Evolutionary conservation across 2,329 filamentous ascomycete genomes (phyloP).

Genomic region (Paraconiothyrium sp.): DNA sequence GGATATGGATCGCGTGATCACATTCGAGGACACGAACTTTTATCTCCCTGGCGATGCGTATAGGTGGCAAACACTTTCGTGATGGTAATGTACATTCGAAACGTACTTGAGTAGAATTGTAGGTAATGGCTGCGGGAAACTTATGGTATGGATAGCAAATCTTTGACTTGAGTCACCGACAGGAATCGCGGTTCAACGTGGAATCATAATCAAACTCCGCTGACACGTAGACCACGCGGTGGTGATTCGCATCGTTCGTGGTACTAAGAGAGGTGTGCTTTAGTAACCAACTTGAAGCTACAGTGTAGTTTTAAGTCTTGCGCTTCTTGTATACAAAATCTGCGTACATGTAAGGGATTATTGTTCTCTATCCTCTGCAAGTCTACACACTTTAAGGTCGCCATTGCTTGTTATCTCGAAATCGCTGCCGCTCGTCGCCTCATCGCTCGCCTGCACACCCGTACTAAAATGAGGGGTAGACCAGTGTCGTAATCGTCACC

Average conservation of each 20-base stretch:
- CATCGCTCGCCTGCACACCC: background rate
- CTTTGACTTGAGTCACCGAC: too few species aligned
- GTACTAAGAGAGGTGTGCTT: background rate
- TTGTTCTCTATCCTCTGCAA: background rate
- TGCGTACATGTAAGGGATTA: background rate
- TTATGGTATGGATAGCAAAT: too few species aligned
- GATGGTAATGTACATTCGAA: background rate
- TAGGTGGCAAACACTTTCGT: slow-evolving; percentile 28
- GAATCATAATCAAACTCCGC: too few species aligned
- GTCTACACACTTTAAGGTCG: background rate
- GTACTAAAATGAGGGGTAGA: background rate
- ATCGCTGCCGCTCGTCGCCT: background rate
- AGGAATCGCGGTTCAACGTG: too few species aligned
- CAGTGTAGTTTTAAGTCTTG: background rate
- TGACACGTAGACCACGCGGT: background rate
- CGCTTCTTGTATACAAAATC: background rate
- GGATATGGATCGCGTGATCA: slow-evolving; percentile 47
- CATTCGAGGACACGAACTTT: slow-evolving; percentile 48
- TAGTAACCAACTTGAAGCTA: background rate
- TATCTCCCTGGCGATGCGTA: slow-evolving; percentile 42
- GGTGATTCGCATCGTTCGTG: background rate
- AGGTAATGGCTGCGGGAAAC: too few species aligned
- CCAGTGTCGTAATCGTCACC: background rate
- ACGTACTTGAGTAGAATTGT: too few species aligned
- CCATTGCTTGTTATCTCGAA: background rate